Conservation (phyloP, 192 early-diverging fungal genomes). For the Coemansia sp. region DNA sequence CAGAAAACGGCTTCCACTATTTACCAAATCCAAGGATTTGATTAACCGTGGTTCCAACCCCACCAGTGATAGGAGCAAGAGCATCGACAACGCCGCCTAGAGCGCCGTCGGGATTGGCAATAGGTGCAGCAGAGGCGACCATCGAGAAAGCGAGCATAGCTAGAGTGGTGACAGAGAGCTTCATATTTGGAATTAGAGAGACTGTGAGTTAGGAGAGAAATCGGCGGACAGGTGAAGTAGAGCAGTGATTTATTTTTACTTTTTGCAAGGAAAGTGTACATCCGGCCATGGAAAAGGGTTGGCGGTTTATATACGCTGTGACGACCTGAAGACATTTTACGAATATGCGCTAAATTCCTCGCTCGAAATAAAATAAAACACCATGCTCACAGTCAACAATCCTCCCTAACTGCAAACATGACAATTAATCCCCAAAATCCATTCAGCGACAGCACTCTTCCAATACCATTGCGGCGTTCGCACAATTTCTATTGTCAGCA, state of each 20-base stretch:
- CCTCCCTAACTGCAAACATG: no score
- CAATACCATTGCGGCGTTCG: neutral
- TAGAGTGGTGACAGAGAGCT: neutral
- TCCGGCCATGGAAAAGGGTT: no score
- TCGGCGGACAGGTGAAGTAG: neutral
- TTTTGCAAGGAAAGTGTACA: neutral
- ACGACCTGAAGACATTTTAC: no score
- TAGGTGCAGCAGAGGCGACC: conserved; percentile 6
- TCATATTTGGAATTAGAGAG: conserved; percentile 6
- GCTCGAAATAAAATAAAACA: no score
- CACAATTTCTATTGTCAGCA: neutral
- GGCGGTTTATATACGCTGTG: no score
- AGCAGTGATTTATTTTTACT: neutral
- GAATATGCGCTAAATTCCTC: no score
- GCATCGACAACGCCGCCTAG: conserved; percentile 25
- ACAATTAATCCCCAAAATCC: neutral
- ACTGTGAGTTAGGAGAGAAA: neutral
- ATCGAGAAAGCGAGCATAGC: neutral
- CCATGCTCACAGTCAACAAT: no score
- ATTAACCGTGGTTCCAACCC: conserved; percentile 12
- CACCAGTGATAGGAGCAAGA: conserved; percentile 23
- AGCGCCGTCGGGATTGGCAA: conserved; percentile 4
- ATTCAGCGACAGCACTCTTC: neutral
- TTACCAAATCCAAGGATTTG: conserved; percentile 5
- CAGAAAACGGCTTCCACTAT: neutral